Conservation (phyloP, 2,329 filamentous ascomycete species). For the Cordyceps militaris region DNA sequence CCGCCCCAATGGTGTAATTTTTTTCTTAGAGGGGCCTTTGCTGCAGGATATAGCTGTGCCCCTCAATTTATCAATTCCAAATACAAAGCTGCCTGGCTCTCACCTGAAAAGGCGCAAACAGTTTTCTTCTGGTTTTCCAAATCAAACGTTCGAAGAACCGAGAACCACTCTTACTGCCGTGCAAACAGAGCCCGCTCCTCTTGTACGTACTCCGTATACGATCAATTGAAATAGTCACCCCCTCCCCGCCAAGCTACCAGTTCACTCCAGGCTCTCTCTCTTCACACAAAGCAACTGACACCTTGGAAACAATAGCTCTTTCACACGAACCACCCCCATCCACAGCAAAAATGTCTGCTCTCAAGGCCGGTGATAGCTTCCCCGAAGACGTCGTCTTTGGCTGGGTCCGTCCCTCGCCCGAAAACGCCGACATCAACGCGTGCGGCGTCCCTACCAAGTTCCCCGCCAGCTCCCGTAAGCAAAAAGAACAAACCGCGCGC, state of each 20-base stretch:
- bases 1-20: constrained; percentile 5
- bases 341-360: constrained; percentile 45
- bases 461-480: constrained; percentile 66
- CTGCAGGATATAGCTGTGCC: neutral
- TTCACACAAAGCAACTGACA: neutral
- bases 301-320: neutral
- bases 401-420: constrained; percentile 70
- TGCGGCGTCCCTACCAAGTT: constrained; percentile 75
- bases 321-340: constrained; percentile 1
- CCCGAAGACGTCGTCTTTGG: constrained; percentile 75
- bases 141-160: neutral
- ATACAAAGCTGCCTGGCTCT: constrained; percentile 7
- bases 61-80: constrained; percentile 9
- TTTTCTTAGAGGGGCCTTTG: neutral
- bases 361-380: constrained; percentile 78
- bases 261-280: neutral
- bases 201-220: neutral
- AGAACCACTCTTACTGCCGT: neutral
- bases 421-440: constrained; percentile 59
- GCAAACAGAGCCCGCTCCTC: no score
- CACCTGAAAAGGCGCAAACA: neutral
- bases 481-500: no score
- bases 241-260: neutral
- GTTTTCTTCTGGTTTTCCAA: neutral
- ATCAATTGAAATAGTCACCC: constrained; percentile 6